Percentiles rank a stretch among this genome's conserved stretches.
Evolutionary conservation across 2,329 filamentous ascomycete species (phyloP).

Genomic region (Plectosphaerella cucumerina): DNA sequence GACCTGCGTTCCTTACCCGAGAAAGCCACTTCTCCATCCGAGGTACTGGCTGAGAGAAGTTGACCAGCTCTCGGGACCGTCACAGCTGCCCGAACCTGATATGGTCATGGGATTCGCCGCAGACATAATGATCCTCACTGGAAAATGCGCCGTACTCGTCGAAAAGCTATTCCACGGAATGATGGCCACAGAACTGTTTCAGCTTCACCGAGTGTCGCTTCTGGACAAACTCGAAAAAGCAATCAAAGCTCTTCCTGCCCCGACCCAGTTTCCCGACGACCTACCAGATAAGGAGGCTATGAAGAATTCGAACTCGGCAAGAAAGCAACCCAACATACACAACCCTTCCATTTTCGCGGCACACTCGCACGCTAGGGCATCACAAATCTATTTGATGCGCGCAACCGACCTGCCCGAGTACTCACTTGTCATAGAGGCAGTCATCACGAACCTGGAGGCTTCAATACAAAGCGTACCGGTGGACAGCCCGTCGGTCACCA

Average conservation of each 20-base stretch:
- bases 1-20: slow-evolving; percentile 8
- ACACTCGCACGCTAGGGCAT: slow-evolving; percentile 1
- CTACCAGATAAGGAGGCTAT: neutral
- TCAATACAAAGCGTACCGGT: slow-evolving; percentile 2
- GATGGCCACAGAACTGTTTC: neutral
- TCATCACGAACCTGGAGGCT: neutral
- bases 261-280: neutral
- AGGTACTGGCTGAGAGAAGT: slow-evolving; percentile 1
- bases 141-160: slow-evolving; percentile 2
- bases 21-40: neutral
- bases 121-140: slow-evolving; percentile 3
- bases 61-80: neutral
- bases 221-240: neutral
- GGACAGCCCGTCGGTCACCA: slow-evolving; percentile 4
- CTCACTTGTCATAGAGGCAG: neutral
- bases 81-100: neutral
- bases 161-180: slow-evolving; percentile 1
- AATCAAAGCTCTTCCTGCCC: neutral
- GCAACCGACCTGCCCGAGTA: neutral
- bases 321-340: neutral
- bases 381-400: slow-evolving; percentile 7
- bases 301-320: neutral
- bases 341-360: slow-evolving; percentile 9
- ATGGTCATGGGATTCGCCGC: slow-evolving; percentile 6
- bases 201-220: neutral